phyloP scores from a whole-genome alignment of 768 basidiomycete species.

The Chlorophyllum brunneum region DNA sequence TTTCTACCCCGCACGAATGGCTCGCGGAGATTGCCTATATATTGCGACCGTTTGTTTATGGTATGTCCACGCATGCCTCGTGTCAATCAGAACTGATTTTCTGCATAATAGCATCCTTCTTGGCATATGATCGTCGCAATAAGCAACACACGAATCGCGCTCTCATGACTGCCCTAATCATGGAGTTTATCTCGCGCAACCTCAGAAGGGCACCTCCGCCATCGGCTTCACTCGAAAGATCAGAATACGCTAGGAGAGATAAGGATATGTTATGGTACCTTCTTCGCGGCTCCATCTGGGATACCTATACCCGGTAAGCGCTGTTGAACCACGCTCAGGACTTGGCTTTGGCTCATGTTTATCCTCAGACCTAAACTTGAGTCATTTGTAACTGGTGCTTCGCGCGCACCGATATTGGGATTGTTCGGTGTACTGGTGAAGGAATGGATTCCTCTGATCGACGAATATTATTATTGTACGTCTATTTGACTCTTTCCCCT shows the following conservation, averaged over 20 bases:
- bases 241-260: slow-evolving; percentile 82
- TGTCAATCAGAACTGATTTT: slow-evolving; percentile 13
- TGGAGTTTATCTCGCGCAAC: slow-evolving; percentile 74
- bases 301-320: slow-evolving; percentile 64
- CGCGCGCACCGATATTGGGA: slow-evolving; percentile 60
- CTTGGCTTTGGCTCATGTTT: slow-evolving; percentile 7
- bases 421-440: slow-evolving; percentile 65
- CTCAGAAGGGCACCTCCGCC: slow-evolving; percentile 65
- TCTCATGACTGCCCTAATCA: slow-evolving; percentile 54
- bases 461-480: slow-evolving; percentile 91
- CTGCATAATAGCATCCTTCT: slow-evolving; percentile 31
- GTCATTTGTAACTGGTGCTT: slow-evolving; percentile 50
- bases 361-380: slow-evolving; percentile 71
- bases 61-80: slow-evolving; percentile 32
- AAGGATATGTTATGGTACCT: slow-evolving; percentile 82
- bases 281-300: slow-evolving; percentile 84
- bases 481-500: slow-evolving; percentile 15
- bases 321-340: slow-evolving; percentile 5
- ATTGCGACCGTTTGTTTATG: slow-evolving; percentile 73
- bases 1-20: slow-evolving; percentile 71
- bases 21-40: slow-evolving; percentile 68
- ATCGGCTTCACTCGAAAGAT: slow-evolving; percentile 61
- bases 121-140: slow-evolving; percentile 34
- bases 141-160: slow-evolving; percentile 52
- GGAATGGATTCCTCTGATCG: slow-evolving; percentile 86